phyloP scores from a whole-genome alignment of 305 asterid species.

The Fraxinus xanthoxyloides region DNA sequence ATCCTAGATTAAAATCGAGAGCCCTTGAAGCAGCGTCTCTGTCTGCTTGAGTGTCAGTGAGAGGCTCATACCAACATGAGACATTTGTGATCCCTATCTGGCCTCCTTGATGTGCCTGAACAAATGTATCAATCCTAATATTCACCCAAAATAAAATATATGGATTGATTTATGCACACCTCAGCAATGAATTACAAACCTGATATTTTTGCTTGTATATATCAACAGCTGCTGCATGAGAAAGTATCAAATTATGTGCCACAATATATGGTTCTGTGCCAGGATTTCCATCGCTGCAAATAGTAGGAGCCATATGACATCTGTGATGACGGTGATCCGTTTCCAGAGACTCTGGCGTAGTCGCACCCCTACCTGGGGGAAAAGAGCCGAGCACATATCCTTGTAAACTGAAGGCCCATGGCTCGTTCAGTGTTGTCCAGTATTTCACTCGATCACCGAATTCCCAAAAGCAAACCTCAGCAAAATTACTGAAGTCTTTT shows the following conservation, averaged over 20 bases:
- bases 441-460: constrained; percentile 55
- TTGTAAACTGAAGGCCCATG: constrained; percentile 32
- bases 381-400: constrained; percentile 42
- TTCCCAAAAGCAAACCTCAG: constrained; percentile 44
- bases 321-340: not conserved
- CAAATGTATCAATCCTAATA: not conserved
- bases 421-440: constrained; percentile 60
- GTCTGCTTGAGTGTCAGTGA: constrained; percentile 11
- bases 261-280: constrained; percentile 50
- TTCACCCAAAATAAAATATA: not conserved
- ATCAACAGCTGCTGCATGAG: constrained; percentile 45
- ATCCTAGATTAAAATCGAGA: constrained; percentile 37
- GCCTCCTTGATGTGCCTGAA: constrained; percentile 39
- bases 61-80: constrained; percentile 34
- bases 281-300: constrained; percentile 26
- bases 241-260: constrained; percentile 44
- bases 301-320: not conserved
- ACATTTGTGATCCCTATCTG: constrained; percentile 32
- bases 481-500: constrained; percentile 40
- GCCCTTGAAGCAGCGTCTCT: constrained; percentile 32
- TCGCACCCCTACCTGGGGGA: constrained; percentile 42
- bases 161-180: constrained; percentile 4
- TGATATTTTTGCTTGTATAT: constrained; percentile 41
- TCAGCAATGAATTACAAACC: constrained; percentile 9
- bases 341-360: constrained; percentile 23